phyloP scores from a whole-genome alignment of 306 rosid genomes.

The Trifolium repens region DNA sequence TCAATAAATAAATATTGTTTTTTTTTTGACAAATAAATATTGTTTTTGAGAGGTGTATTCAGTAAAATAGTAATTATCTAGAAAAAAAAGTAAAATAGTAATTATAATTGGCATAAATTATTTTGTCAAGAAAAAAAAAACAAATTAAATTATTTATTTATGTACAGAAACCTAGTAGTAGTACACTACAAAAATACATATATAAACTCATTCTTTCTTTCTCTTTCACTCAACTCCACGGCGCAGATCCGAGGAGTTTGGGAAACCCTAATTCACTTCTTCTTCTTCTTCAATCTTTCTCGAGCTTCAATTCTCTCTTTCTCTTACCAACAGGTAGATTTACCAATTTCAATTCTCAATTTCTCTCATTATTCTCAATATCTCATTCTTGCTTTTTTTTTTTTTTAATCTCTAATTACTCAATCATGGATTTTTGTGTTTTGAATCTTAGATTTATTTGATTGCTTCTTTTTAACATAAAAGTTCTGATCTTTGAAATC shows the following conservation, averaged over 20 bases:
- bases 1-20: too few relatives aligned
- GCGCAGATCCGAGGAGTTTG: slow-evolving; percentile 98
- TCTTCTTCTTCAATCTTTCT: not conserved
- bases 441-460: slow-evolving; percentile 34
- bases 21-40: too few relatives aligned
- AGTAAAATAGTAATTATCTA: too few relatives aligned
- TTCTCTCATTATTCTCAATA: too few relatives aligned
- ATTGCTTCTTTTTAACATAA: not conserved
- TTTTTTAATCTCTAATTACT: too few relatives aligned
- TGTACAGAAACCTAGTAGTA: not conserved
- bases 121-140: too few relatives aligned
- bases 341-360: too few relatives aligned
- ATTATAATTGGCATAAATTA: too few relatives aligned
- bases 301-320: not conserved
- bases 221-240: slow-evolving; percentile 77
- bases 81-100: too few relatives aligned
- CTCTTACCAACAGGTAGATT: not conserved
- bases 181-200: not conserved
- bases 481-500: not conserved
- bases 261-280: slow-evolving; percentile 61
- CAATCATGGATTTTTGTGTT: not conserved
- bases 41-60: too few relatives aligned
- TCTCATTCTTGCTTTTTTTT: too few relatives aligned
- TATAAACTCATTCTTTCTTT: slow-evolving; percentile 30
- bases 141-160: too few relatives aligned